Evolutionary conservation across 192 early-diverging fungal species (phyloP), one percentile per base, ranked within the genome.

Genomic region (Thamnidium elegans): DNA sequence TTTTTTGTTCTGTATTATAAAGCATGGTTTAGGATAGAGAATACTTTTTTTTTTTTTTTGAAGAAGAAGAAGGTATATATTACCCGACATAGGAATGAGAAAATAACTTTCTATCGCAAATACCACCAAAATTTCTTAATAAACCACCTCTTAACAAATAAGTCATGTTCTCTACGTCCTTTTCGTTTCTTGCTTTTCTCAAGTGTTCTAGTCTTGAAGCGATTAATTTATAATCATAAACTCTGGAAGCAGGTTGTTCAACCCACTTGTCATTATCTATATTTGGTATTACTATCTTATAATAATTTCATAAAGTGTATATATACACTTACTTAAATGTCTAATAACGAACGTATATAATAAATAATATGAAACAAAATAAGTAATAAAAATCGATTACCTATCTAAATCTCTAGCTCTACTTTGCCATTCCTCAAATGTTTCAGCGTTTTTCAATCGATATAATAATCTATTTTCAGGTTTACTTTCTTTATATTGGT

Each of bases 71-170:
- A 26, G 36, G 9, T 39, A 39, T 39, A 62, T 19, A 47, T 52
- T 71, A 85, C 82, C 86, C 90, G 21, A 81, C 45, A 45, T 81
- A 84, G 3, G 82, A 84, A 42, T 77, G 72, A 19, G 71, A 61
- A 58, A 85, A 92, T 26, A 91, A 62, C 31, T 80, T 75, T 23
- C 74, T 73, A 59, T 91, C 88, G 53, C 76, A 78, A 31, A 93
- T 78, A 21, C 88, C 90, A 20, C 89, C 90, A 45, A 90, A 70
- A 65, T 92, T 93, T 26, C 91, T 67, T 15, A 93, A 68, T 2
- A 93, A 63, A 7, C 89, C 87, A 23, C 71, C 71, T 23, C 71
- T 21, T 43, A 92, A 73, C 4, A 85, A 45, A 62, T 86, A 90
- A 47, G 87, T 85, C 77, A 89, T 78, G 19, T 67, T 65, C 3